Evolutionary conservation across 768 basidiomycete species (phyloP).

Genomic region (Lentinula lateritia): DNA sequence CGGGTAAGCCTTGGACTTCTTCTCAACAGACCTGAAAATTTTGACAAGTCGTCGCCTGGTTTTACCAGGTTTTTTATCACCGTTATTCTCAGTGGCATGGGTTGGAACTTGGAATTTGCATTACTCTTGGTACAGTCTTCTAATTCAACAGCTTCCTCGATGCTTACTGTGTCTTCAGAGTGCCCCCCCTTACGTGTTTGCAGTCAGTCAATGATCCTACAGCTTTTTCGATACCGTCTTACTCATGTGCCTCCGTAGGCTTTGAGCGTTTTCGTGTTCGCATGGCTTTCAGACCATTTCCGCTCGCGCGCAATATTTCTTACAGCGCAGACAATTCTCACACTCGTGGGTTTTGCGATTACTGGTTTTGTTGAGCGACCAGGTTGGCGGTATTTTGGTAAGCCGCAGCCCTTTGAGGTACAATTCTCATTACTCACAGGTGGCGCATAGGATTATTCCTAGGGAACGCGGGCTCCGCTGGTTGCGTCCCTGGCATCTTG

Average conservation of each 20-base stretch:
- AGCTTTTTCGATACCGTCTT: neutral
- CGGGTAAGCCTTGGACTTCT: constrained; percentile 23
- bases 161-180: neutral
- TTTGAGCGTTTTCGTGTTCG: constrained; percentile 34
- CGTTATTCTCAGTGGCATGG: constrained; percentile 41
- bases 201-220: constrained; percentile 1
- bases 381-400: constrained; percentile 8
- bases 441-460: constrained; percentile 36
- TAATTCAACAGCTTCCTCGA: neutral
- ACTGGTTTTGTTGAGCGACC: constrained; percentile 27
- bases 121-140: constrained; percentile 33
- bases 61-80: constrained; percentile 28
- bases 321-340: constrained; percentile 28
- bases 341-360: constrained; percentile 31
- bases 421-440: neutral
- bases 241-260: constrained; percentile 19
- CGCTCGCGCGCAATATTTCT: constrained; percentile 39
- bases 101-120: constrained; percentile 36
- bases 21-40: neutral
- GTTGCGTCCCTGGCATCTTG: constrained; percentile 41
- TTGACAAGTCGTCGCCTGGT: neutral
- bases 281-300: constrained; percentile 40
- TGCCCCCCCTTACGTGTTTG: neutral
- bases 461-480: constrained; percentile 37
- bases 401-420: neutral